Evolutionary conservation across 1,139 yeast genomes (phyloP), one percentile per base, ranked within the genome.

Genomic region (Nematodospora anomalae): DNA sequence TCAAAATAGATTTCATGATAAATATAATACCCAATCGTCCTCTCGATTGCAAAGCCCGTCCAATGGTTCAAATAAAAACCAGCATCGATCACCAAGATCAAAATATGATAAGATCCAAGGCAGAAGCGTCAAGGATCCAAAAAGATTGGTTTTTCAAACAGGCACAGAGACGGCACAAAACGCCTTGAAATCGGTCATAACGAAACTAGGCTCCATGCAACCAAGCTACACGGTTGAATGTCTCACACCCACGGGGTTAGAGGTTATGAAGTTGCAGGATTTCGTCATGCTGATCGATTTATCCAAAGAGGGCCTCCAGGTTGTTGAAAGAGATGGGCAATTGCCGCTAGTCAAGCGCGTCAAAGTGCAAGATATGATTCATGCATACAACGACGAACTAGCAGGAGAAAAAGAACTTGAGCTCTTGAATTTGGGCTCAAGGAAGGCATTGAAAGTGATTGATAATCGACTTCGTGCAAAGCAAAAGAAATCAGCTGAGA

Each of bases 361-460:
- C 4, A 50, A 52, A 10, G 50, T 54, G 4, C 46, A 38, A 18
- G 68, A 65, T 10, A 71, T 71, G 76, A 40, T 66, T 13, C 53
- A 56, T 36, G 38, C 40, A 1, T 67, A 64, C 42, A 47, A 60
- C 3, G 62, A 65, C 20, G 56, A 59, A 34, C 50, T 67, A 25
- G 73, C 76, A 0, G 51, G 47, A 4, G 35, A 47, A 16, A 60
- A 58, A 34, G 69, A 67, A 40, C 42, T 56, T 31, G 67, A 60
- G 34, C 51, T 71, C 16, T 46, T 68, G 29, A 53, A 55, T 24
- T 46, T 50, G 44, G 76, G 76, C 0, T 67, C 71, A 35, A 37
- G 47, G 1, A 53, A 62, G 12, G 68, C 70, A 3, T 47, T 53
- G 35, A 57, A 51, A 33, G 63, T 61, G 0, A 44, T 59, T 4